Evolutionary conservation across 345 rosid species (phyloP), one percentile per base, ranked within the genome.

Genomic region (Stellera chamaejasme): DNA sequence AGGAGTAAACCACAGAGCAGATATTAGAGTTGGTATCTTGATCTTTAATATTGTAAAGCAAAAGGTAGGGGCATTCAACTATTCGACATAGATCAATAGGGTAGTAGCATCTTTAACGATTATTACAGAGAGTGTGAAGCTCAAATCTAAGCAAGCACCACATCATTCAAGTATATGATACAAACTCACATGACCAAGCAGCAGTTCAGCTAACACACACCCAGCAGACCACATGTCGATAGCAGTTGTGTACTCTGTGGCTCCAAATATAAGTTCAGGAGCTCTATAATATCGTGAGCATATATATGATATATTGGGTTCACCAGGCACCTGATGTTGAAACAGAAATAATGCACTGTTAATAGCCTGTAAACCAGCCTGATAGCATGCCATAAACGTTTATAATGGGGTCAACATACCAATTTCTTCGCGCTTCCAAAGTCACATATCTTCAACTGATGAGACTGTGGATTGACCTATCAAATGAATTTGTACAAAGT

Each of bases 211-310:
- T 95, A 92, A 83, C 56, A 92, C 98, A 64, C 98, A 92, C 45
- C 98, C 98, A 3, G 88, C 76, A 52, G 98, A 92, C 98, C 98
- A 92, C 73, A 92, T 85, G 73, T 92, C 98, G 57, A 92, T 92
- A 1, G 98, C 95, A 52, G 88, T 88, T 64, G 98, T 92, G 75
- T 92, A 92, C 69, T 88, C 96, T 0, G 93, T 85, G 42, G 96
- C 96, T 61, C 96, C 98, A 77, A 92, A 92, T 53, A 88, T 92
- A 59, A 92, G 88, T 64, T 92, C 98, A 32, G 98, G 98, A 50
- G 98, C 98, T 48, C 98, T 92, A 56, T 88, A 91, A 59, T 88
- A 91, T 75, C 96, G 77, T 46, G 98, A 91, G 68, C 98, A 91
- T 60, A 91, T 91, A 67, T 91, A 91, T 11, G 96, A 91, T 61